Percentiles rank a stretch among this genome's conserved stretches.
These are phyloP conservation scores for Hawksworthiomyces lignivorus DNA, from an alignment of 2,329 filamentous ascomycete genomes.

Conservation along the genomic window DNA sequence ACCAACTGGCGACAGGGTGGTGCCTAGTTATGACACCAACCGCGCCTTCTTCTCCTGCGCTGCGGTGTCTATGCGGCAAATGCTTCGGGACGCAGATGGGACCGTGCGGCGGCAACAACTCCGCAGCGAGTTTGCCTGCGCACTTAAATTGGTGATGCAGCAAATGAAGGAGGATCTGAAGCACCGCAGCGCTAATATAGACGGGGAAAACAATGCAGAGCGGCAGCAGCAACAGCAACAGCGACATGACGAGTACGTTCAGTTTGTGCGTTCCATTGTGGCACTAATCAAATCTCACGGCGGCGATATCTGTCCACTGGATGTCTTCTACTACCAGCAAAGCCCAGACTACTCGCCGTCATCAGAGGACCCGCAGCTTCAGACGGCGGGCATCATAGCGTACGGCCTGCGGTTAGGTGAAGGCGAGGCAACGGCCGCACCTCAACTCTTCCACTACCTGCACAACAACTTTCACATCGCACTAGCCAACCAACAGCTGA, in stretches of 20 bases:
- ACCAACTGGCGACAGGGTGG: slow-evolving; percentile 24
- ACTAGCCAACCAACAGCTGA: slow-evolving; percentile 40
- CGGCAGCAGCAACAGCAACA: too few species aligned
- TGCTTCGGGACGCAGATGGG: slow-evolving; percentile 33
- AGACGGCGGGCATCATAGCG: slow-evolving; percentile 46
- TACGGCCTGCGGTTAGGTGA: slow-evolving; percentile 49
- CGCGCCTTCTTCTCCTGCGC: slow-evolving; percentile 41
- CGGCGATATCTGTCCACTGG: slow-evolving; percentile 44
- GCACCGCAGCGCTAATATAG: slow-evolving; percentile 23
- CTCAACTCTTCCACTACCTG: slow-evolving; percentile 49
- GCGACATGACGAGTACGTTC: slow-evolving; percentile 42
- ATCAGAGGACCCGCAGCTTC: slow-evolving; percentile 46
- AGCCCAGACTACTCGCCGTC: slow-evolving; percentile 49
- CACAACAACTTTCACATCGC: slow-evolving; percentile 51
- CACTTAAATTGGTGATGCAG: slow-evolving; percentile 42
- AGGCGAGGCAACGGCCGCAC: slow-evolving; percentile 37
- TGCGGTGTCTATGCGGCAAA: slow-evolving; percentile 42
- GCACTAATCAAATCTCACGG: slow-evolving; percentile 47
- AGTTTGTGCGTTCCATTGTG: slow-evolving; percentile 45
- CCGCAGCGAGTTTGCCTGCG: slow-evolving; percentile 33
- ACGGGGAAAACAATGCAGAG: slow-evolving; percentile 13
- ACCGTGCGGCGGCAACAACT: slow-evolving; percentile 27
- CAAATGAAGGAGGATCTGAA: slow-evolving; percentile 45
- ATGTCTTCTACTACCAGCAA: slow-evolving; percentile 50
- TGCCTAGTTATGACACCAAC: slow-evolving; percentile 41